Percentiles rank a stretch among this genome's conserved stretches.
phyloP scores from a whole-genome alignment of 1,139 yeast species.

The Scheffersomyces titani region DNA sequence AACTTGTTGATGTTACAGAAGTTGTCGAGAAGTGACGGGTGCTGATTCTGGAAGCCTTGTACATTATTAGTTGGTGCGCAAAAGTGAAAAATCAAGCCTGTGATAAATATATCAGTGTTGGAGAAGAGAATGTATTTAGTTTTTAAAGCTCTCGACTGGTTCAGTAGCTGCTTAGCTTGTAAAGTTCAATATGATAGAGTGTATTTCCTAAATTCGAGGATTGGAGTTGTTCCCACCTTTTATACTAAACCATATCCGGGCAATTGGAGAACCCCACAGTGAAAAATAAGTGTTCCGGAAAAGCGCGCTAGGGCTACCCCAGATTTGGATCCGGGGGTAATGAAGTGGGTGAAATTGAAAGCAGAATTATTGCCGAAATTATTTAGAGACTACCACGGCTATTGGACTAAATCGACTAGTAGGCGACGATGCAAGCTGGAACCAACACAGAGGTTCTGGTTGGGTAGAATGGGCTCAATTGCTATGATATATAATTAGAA shows the following conservation, averaged over 20 bases:
- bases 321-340: not conserved
- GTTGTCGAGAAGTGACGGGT: slow-evolving; percentile 24
- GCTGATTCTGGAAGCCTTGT: slow-evolving; percentile 8
- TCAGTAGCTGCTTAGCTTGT: not conserved
- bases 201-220: not conserved
- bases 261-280: not conserved
- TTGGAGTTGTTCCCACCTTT: not conserved
- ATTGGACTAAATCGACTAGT: not conserved
- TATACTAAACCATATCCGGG: not conserved
- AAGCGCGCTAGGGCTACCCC: not conserved
- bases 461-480: no score
- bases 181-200: not conserved
- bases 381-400: not conserved
- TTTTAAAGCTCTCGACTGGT: not conserved
- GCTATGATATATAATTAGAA: no score
- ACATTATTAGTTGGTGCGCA: not conserved
- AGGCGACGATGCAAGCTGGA: not conserved
- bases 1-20: slow-evolving; percentile 23
- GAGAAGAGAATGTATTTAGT: not conserved
- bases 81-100: not conserved
- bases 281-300: not conserved
- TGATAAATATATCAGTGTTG: not conserved
- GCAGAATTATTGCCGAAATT: not conserved
- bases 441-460: no score
- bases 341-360: not conserved